phyloP scores from a whole-genome alignment of 1,139 yeast genomes.

The Taiozyma sp. region DNA sequence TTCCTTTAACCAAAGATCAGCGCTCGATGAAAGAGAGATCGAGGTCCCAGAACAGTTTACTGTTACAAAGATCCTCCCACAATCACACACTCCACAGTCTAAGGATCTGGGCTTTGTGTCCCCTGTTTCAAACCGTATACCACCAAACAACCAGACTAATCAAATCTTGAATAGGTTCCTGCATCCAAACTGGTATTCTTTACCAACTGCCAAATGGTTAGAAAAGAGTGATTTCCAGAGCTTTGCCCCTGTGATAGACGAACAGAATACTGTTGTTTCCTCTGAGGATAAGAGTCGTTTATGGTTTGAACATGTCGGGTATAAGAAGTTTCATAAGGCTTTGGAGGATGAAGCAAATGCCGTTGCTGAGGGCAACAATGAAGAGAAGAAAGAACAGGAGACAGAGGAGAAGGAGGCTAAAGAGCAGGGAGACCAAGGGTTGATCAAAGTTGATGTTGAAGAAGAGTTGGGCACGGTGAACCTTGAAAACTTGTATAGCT shows the following conservation, averaged over 20 bases:
- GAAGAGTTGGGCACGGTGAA: conserved; percentile 28
- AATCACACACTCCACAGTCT: conserved; percentile 28
- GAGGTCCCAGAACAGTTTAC: conserved; percentile 55
- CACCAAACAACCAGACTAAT: conserved; percentile 54
- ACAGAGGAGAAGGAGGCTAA: not conserved
- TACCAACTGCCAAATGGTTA: conserved; percentile 83
- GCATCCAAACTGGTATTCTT: conserved; percentile 84
- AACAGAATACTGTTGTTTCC: conserved; percentile 62
- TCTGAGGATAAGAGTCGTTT: conserved; percentile 59
- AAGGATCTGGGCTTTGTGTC: conserved; percentile 4
- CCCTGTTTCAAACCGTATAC: conserved; percentile 29
- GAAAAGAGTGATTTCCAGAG: conserved; percentile 58
- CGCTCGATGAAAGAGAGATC: conserved; percentile 62
- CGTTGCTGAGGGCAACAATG: not conserved
- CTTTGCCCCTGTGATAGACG: conserved; percentile 80
- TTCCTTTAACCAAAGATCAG: conserved; percentile 57
- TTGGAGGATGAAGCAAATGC: conserved; percentile 8
- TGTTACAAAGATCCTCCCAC: conserved; percentile 56
- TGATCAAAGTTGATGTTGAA: conserved; percentile 1
- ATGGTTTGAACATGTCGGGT: conserved; percentile 78
- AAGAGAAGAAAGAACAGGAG: not conserved
- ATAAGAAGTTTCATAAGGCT: conserved; percentile 34
- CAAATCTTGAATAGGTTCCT: conserved; percentile 67
- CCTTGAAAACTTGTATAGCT: conserved; percentile 43
- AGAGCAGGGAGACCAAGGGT: not conserved